A percentile compares a stretch with the other conserved stretches of the same genome.
Conservation (phyloP, 2,329 filamentous ascomycete species). For the Xylaria polymorpha region DNA sequence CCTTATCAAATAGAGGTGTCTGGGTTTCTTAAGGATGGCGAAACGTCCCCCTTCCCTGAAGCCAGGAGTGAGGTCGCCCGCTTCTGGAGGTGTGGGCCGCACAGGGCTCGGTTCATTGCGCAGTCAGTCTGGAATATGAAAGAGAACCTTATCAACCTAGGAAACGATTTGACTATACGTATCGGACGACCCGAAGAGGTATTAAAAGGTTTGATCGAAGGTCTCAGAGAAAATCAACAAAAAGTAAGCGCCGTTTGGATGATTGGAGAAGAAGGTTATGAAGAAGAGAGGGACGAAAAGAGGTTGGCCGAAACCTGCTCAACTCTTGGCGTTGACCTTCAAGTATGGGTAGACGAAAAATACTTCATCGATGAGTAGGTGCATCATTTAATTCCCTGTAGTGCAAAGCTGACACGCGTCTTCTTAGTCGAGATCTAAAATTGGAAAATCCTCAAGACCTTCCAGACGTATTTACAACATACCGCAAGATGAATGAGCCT, state of each 20-base stretch:
- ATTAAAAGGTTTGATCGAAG: conserved; percentile 66
- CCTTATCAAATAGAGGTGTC: conserved; percentile 79
- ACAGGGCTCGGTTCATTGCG: conserved; percentile 77
- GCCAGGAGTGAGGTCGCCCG: conserved; percentile 72
- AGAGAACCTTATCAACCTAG: conserved; percentile 65
- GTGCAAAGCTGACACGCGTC: conserved; percentile 15
- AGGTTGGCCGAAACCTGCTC: conserved; percentile 65
- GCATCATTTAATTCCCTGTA: neutral
- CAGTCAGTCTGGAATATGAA: conserved; percentile 81
- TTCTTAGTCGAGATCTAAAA: conserved; percentile 71
- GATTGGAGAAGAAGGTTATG: conserved; percentile 74
- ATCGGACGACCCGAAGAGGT: conserved; percentile 71
- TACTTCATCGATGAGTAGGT: conserved; percentile 83
- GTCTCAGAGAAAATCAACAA: conserved; percentile 54
- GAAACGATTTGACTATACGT: conserved; percentile 71
- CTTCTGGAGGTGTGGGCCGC: conserved; percentile 80
- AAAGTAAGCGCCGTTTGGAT: conserved; percentile 78
- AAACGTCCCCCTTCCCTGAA: conserved; percentile 73
- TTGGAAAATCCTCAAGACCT: conserved; percentile 68
- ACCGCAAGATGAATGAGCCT: conserved; percentile 78
- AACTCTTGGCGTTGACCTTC: conserved; percentile 67
- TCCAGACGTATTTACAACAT: conserved; percentile 80
- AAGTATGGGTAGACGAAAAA: conserved; percentile 78
- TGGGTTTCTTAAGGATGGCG: conserved; percentile 71
- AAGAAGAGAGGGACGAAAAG: conserved; percentile 74